phyloP scores from a whole-genome alignment of 2,329 filamentous ascomycete species.

The Clonostachys rosea region DNA sequence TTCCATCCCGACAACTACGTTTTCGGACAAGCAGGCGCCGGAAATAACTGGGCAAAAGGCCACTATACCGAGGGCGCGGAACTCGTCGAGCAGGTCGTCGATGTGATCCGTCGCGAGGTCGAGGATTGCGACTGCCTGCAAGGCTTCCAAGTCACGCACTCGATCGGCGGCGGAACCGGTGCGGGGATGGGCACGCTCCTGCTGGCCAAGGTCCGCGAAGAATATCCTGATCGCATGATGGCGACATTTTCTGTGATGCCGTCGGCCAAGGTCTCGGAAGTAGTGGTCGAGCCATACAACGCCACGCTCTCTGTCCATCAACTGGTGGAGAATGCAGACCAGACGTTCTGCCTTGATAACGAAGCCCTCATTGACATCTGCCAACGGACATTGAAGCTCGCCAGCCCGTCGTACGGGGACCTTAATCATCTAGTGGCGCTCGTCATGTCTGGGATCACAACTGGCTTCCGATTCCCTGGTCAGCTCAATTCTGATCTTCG shows the following conservation, averaged over 20 bases:
- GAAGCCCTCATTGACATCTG: slow-evolving; percentile 99
- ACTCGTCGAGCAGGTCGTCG: slow-evolving; percentile 95
- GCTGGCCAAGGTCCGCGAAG: slow-evolving; percentile 99
- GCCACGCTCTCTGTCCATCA: slow-evolving; percentile 98
- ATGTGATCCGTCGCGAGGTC: slow-evolving; percentile 97
- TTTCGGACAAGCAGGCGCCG: slow-evolving; percentile 98
- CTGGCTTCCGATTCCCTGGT: slow-evolving; percentile 97
- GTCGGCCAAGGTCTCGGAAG: slow-evolving; percentile 99
- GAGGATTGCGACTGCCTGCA: slow-evolving; percentile 99
- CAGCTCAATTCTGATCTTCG: slow-evolving; percentile 99
- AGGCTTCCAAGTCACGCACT: slow-evolving; percentile 99
- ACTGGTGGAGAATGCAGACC: slow-evolving; percentile 99
- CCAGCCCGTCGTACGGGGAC: slow-evolving; percentile 97
- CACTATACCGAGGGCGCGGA: slow-evolving; percentile 99
- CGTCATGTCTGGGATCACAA: slow-evolving; percentile 99
- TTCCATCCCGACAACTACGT: slow-evolving; percentile 99
- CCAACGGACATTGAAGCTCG: slow-evolving; percentile 99
- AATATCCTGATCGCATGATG: slow-evolving; percentile 99
- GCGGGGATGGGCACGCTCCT: slow-evolving; percentile 99
- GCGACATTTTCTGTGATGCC: slow-evolving; percentile 98
- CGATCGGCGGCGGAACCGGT: slow-evolving; percentile 99
- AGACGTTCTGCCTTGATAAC: slow-evolving; percentile 99
- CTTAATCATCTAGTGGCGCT: slow-evolving; percentile 99
- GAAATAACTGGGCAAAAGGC: slow-evolving; percentile 99
- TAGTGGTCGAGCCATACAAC: slow-evolving; percentile 99